Evolutionary conservation across 148 eudicot genomes (phyloP).

Genomic region (Hydrangea macrophylla): DNA sequence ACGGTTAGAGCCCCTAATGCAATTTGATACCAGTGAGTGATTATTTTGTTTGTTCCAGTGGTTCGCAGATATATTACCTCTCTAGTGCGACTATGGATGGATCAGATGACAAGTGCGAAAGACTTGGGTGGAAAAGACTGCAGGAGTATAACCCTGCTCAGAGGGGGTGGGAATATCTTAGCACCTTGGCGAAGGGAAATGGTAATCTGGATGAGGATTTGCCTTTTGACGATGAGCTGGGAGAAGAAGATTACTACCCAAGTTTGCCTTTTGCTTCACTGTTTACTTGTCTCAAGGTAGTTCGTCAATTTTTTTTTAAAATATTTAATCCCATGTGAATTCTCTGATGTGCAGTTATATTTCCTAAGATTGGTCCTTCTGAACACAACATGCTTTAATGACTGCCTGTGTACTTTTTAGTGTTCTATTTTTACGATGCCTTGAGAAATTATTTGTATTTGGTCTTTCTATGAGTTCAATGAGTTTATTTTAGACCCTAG

Average conservation of each 20-base stretch:
- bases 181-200: constrained; percentile 52
- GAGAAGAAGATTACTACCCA: constrained; percentile 80
- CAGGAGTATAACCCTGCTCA: constrained; percentile 76
- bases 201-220: constrained; percentile 37
- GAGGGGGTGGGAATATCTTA: constrained; percentile 69
- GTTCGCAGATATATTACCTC: constrained; percentile 83
- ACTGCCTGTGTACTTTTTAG: too few species aligned
- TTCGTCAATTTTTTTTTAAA: too few species aligned
- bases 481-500: too few species aligned
- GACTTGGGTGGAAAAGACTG: constrained; percentile 78
- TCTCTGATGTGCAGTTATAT: too few species aligned
- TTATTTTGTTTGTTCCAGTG: constrained; percentile 51
- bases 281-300: constrained; percentile 91
- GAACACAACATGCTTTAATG: too few species aligned
- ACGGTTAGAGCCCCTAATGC: constrained; percentile 3
- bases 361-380: too few species aligned
- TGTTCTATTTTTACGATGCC: too few species aligned
- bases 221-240: constrained; percentile 58
- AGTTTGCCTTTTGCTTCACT: constrained; percentile 95
- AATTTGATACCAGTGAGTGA: constrained; percentile 11
- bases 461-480: too few species aligned
- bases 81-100: constrained; percentile 74
- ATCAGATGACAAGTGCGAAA: constrained; percentile 72
- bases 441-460: too few species aligned
- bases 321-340: too few species aligned